Percentiles rank a stretch among this genome's conserved stretches.
Conservation (phyloP, 768 basidiomycete species). For the Brasilioporus rufonigricans region DNA sequence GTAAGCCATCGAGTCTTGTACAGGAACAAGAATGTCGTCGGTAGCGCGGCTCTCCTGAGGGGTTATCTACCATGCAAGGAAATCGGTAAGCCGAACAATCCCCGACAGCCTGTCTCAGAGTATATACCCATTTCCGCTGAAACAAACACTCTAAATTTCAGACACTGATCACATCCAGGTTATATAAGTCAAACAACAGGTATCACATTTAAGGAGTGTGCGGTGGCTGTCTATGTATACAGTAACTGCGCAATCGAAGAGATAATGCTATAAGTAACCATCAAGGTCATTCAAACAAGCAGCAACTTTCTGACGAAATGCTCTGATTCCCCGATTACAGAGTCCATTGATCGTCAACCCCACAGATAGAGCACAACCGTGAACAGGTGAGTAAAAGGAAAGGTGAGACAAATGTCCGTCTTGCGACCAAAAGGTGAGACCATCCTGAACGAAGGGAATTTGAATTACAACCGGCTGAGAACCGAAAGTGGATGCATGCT, state of each 20-base stretch:
- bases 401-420: constrained; percentile 9
- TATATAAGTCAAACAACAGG: not conserved
- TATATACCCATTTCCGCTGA: not conserved
- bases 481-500: not conserved
- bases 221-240: not conserved
- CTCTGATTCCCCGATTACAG: not conserved
- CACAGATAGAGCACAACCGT: constrained; percentile 4
- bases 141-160: not conserved
- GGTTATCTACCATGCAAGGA: no score
- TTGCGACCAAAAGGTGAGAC: constrained; percentile 7
- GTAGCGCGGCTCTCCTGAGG: no score
- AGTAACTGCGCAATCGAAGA: constrained; percentile 1
- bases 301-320: constrained; percentile 6
- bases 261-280: not conserved
- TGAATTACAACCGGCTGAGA: constrained; percentile 8
- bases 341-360: constrained; percentile 2
- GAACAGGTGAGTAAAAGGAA: not conserved
- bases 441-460: constrained; percentile 20
- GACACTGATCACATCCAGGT: not conserved
- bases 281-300: constrained; percentile 7
- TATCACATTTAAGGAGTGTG: constrained; percentile 15
- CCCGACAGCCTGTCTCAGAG: no score
- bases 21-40: no score
- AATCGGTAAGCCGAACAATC: no score
- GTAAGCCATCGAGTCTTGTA: not conserved